These are phyloP conservation scores for Penicillium cataractarum DNA, from an alignment of 495 filamentous ascomycete species.

Conservation along the genomic window DNA sequence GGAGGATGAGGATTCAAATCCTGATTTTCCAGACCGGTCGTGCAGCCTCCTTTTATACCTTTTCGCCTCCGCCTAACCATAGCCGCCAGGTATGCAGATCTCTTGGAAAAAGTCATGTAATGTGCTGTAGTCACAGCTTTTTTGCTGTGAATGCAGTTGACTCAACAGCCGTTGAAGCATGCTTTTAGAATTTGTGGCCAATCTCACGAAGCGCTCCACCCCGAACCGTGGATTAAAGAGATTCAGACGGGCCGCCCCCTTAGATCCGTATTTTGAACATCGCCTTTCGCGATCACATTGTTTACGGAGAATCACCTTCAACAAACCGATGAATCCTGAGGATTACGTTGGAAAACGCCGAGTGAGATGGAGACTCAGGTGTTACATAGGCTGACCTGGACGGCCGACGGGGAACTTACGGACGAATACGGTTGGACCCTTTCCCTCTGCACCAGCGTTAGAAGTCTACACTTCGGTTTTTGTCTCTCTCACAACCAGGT, in stretches of 20 bases:
- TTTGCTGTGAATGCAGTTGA: neutral
- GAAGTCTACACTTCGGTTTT: neutral
- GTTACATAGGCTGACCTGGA: no score
- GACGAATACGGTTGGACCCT: neutral
- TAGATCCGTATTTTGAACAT: constrained; percentile 1
- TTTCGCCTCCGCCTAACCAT: neutral
- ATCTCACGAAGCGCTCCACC: constrained; percentile 2
- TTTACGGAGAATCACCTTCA: constrained; percentile 3
- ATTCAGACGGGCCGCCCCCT: constrained; percentile 2
- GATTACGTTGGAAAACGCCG: neutral
- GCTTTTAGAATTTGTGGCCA: constrained; percentile 3
- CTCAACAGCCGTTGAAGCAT: neutral
- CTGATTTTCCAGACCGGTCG: constrained; percentile 3
- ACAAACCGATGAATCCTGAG: neutral
- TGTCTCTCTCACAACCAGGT: neutral
- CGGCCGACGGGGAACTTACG: no score
- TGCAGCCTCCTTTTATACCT: constrained; percentile 1
- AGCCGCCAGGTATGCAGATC: neutral
- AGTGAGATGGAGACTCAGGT: neutral
- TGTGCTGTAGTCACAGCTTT: neutral
- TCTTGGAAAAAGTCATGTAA: constrained; percentile 1
- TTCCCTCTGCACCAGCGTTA: neutral
- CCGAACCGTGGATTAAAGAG: neutral
- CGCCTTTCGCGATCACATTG: neutral
- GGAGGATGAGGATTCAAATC: neutral